Evolutionary conservation across 2,329 filamentous ascomycete genomes (phyloP).

Genomic region (Pseudomassariella vexata): DNA sequence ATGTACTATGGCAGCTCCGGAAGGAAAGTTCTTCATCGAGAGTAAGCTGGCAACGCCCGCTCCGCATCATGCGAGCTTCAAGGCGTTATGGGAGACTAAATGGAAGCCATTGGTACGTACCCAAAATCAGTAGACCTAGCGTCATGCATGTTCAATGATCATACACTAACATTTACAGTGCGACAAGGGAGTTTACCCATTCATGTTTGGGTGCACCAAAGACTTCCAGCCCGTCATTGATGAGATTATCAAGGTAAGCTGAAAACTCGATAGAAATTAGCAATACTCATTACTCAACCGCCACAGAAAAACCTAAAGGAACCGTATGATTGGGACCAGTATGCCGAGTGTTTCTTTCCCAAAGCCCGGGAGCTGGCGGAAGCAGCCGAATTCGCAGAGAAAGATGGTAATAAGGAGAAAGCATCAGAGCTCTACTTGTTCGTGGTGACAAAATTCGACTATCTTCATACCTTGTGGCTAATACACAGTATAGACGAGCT

Average conservation of each 20-base stretch:
- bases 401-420: conserved; percentile 17
- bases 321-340: conserved; percentile 28
- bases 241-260: conserved; percentile 15
- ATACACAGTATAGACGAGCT: conserved; percentile 14
- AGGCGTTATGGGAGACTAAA: conserved; percentile 23
- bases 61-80: conserved; percentile 20
- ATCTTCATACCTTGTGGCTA: not conserved
- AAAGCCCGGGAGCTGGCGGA: conserved; percentile 21
- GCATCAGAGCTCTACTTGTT: conserved; percentile 26
- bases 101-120: conserved; percentile 19
- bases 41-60: conserved; percentile 16
- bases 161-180: conserved; percentile 11
- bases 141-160: not conserved
- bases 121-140: too few relatives aligned
- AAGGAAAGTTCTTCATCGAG: conserved; percentile 22
- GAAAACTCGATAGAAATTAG: not conserved
- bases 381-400: conserved; percentile 11
- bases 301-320: conserved; percentile 12
- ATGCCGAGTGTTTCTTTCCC: conserved; percentile 26
- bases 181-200: conserved; percentile 28
- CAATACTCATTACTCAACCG: not conserved
- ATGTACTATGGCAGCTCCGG: conserved; percentile 16
- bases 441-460: conserved; percentile 5
- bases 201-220: conserved; percentile 24
- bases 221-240: conserved; percentile 27